Base-by-base conservation (phyloP, 768 basidiomycete genomes). In the Termitomyces sp. region DNA sequence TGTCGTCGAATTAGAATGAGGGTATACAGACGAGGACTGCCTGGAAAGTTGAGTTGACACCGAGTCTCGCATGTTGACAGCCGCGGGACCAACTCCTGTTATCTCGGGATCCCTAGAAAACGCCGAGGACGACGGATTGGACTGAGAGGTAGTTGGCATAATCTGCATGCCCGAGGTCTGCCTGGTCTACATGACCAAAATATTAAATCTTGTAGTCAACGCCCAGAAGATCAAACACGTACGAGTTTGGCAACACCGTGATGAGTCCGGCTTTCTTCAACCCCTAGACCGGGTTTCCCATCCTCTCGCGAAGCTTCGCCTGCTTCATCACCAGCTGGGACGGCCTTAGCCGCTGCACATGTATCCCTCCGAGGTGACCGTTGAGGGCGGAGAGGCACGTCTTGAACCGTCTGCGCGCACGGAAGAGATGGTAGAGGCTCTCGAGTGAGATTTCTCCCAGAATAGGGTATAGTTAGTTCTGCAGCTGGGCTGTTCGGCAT, bases 11-110 rank as follows among this genome's bases (percentile, higher is more conserved):
- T 87, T 86, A 46, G 89, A 90, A 51, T 83, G 78, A 56, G 92
- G 91, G 69, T 92, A 93, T 25, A 91, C 74, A 15, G 92, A 92
- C 5, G 91, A 91, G 15, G 88, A 86, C n/a, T 81, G 80, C 10
- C 79, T 81, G 3, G 90, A 90, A 61, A 84, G 77, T 50, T 86
- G 83, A 3, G 88, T 89, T 38, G 85, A 76, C 17, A 87, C 69
- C 15, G 83, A 86, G 71, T 86, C 85, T 61, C 86, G 83, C 37
- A 74, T 72, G 64, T 81, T 80, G 53, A 66, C 66, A 15, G 71
- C 66, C 25, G 77, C 62, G 45, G 65, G 65, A 58, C 71, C 61
- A 45, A 69, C 42, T 17, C 70, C 77, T 4, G 79, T 78, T 32
- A 79, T 70, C 29, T 76, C 74, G n/a, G 81, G 79, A 57, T 80